These are phyloP conservation scores for Glycine latifolia DNA, from an alignment of 306 rosid genomes.

Conservation along the genomic window DNA sequence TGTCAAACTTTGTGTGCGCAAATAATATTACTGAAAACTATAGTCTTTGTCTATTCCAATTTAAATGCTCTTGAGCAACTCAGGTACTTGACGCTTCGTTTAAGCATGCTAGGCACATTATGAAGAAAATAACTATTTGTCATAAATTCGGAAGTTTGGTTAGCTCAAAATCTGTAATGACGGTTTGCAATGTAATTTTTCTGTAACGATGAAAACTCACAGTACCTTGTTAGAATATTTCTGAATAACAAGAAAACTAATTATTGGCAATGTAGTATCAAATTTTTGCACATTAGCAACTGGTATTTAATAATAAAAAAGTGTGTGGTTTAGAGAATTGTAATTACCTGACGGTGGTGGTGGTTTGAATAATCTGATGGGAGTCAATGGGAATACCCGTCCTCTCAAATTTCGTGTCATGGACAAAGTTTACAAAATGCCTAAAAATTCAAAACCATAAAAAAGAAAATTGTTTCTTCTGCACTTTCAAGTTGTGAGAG, in stretches of 20 bases:
- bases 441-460: constrained; percentile 23
- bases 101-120: not conserved
- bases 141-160: not conserved
- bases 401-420: not conserved
- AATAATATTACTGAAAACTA: not conserved
- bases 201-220: not conserved
- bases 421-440: not conserved
- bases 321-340: not conserved
- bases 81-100: not conserved
- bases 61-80: too few species aligned
- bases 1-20: not conserved
- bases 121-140: not conserved
- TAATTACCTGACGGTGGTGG: constrained; percentile 9
- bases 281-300: not conserved
- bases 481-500: not conserved
- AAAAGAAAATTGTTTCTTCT: not conserved
- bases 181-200: not conserved
- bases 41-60: not conserved
- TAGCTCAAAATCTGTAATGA: not conserved
- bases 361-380: not conserved
- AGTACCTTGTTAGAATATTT: not conserved
- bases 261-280: too few species aligned
- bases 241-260: not conserved
- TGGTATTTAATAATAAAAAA: not conserved
- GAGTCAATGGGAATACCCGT: constrained; percentile 27